Evolutionary conservation across 2,329 filamentous ascomycete species (phyloP), one percentile per base, ranked within the genome.

Genomic region (Neonectria sp.): DNA sequence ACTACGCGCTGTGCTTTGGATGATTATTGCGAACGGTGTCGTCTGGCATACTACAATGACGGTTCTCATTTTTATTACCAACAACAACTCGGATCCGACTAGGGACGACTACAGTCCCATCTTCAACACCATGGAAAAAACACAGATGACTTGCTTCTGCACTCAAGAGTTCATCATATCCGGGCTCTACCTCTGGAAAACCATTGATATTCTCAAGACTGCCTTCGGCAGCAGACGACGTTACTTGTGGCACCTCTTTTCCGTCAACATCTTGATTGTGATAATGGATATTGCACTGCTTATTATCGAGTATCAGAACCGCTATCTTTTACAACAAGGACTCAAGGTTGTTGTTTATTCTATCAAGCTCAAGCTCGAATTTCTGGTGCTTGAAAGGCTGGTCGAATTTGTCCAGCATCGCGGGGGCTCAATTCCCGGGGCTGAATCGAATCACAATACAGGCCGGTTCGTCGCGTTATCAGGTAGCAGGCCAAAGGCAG

Each of bases 21-120:
- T 91, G 84, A 90, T 91, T 62, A 82, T 90, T 58, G 73, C 82
- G 68, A 85, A 90, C 73, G 82, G 82, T 29, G 71, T 89, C 35
- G 66, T 89, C 8, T 77, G 89, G 11, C 86, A 90, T 70, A 77
- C 86, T 2, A 27, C 46, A 6, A 89, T 87, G 12, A 87, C 85
- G 0, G 81, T 90, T 4, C 75, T 91, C 17, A 86, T 86, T 3
- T 89, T 85, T 63, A 88, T 84, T 13, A 79, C 85, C 8, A 86
- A 86, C 70, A 24, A 7, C 0, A 48, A 69, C 21, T 21, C 21
- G 21, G 21, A 21, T 21, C 21, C 21, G 0, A 71, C 52, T 9
- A 58, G 52, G n/a, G 12, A 11, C 0, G 63, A 68, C 3, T 67
- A 68, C 7, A 72, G 60, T 1, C 35, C 15, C 60, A 55, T 63